Conservation (phyloP, 2,329 filamentous ascomycete genomes). For the Talaromyces pinophilus region DNA sequence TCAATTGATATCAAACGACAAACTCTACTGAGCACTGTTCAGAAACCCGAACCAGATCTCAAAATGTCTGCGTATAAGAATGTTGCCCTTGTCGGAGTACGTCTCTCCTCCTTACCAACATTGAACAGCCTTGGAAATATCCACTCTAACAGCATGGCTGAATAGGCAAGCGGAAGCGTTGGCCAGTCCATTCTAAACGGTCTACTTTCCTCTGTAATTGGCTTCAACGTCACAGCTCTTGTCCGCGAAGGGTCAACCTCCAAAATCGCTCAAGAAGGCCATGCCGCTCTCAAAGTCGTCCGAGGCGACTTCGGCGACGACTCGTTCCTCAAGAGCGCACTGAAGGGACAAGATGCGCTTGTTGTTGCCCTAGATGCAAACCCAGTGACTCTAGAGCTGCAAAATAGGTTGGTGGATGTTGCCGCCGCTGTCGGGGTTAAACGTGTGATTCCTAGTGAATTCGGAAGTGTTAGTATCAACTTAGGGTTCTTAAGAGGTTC, state of each 20-base stretch:
- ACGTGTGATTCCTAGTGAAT: slow-evolving; percentile 21
- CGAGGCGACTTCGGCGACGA: slow-evolving; percentile 14
- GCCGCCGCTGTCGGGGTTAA: slow-evolving; percentile 18
- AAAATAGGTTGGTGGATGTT: slow-evolving; percentile 12
- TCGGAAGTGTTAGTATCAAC: slow-evolving; percentile 17
- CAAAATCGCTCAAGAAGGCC: slow-evolving; percentile 11
- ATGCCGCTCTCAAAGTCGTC: slow-evolving; percentile 11
- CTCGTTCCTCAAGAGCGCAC: slow-evolving; percentile 6
- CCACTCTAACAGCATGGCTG: not conserved
- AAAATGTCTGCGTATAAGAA: slow-evolving; percentile 16
- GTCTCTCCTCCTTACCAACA: not conserved
- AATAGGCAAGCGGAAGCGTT: slow-evolving; percentile 19
- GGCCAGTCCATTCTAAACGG: slow-evolving; percentile 15
- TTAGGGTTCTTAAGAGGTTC: not conserved
- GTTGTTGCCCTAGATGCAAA: slow-evolving; percentile 9
- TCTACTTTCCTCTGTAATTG: slow-evolving; percentile 5
- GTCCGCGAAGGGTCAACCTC: slow-evolving; percentile 9
- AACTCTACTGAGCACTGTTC: not conserved
- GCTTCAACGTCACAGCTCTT: slow-evolving; percentile 16
- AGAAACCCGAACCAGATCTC: not conserved
- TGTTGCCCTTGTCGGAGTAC: slow-evolving; percentile 19
- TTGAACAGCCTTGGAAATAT: not conserved
- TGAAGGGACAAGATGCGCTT: slow-evolving; percentile 16
- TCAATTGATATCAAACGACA: not conserved
- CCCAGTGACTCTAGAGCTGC: slow-evolving; percentile 8